Evolutionary conservation across 2,329 filamentous ascomycete genomes (phyloP).

Genomic region (Colletotrichum australisinense): DNA sequence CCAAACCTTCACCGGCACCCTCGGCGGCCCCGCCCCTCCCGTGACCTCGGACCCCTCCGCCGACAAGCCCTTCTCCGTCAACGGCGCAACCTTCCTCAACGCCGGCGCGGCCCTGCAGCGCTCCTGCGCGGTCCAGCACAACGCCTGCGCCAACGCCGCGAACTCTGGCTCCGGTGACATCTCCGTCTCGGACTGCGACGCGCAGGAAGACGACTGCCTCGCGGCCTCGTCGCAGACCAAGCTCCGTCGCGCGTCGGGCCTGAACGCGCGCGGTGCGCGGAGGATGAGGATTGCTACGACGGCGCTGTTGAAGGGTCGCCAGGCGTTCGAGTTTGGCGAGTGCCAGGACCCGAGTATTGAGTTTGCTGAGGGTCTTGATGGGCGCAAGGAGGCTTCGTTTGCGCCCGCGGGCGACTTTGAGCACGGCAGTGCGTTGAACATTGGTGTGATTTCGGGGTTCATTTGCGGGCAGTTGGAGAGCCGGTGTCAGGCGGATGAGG

Average conservation of each 20-base stretch:
- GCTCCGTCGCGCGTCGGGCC: constrained; percentile 28
- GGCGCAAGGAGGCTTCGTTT: constrained; percentile 57
- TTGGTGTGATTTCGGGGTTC: constrained; percentile 56
- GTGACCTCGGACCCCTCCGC: constrained; percentile 48
- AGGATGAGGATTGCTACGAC: constrained; percentile 37
- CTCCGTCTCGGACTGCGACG: constrained; percentile 54
- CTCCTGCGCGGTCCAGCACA: constrained; percentile 63
- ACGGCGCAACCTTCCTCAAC: constrained; percentile 66
- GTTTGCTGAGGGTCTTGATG: constrained; percentile 62
- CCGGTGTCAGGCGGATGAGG: constrained; percentile 38
- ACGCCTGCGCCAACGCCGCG: constrained; percentile 61
- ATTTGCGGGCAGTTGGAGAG: constrained; percentile 56
- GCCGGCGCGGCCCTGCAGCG: constrained; percentile 58
- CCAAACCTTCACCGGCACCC: constrained; percentile 57
- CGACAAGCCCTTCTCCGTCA: constrained; percentile 62
- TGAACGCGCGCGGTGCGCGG: constrained; percentile 13
- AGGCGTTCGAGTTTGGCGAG: constrained; percentile 53
- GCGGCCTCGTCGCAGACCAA: constrained; percentile 36
- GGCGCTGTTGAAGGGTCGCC: neutral
- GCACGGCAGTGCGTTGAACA: constrained; percentile 59
- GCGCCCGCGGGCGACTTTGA: constrained; percentile 57
- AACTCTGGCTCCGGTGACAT: constrained; percentile 54
- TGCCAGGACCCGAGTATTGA: constrained; percentile 61
- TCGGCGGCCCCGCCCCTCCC: constrained; percentile 55
- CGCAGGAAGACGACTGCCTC: constrained; percentile 54